Base-by-base conservation (phyloP, 208 protist species). In the Leishmania lainsoni region DNA sequence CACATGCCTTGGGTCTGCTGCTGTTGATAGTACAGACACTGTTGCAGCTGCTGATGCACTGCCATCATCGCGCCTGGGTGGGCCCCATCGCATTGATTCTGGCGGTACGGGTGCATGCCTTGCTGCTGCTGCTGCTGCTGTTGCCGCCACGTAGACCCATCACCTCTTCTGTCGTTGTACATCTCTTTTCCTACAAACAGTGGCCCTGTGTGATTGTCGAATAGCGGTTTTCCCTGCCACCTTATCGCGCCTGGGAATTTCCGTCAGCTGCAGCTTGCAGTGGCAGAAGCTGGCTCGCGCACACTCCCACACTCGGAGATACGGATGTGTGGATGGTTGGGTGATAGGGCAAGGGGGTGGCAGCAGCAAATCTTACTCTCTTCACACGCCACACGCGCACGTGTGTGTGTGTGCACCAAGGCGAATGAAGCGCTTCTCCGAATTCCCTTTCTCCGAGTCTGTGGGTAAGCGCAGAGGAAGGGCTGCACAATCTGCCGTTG, bases 51-150 rank as follows among this genome's bases (percentile, higher is more conserved):
- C 17, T 81, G 75, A 6, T 10, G 72, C 52, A 78, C 16, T 22
- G 78, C 78, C 63, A 86, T 81, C 66, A 86, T 77, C 20, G 82
- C 54, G 49, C 76, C 74, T 0, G 78, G 69, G 69, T 56, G 76
- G 5, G 39, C 58, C 3, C 76, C 70, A 48, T 61, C 65, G 56
- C 6, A 66, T 49, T 29, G 54, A 39, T 51, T 29, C 39, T 63
- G 74, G 5, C 20, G 9, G 6, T 75, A 79, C 4, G 78, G 49
- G 35, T 76, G 81, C 82, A 86, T 82, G 32, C 16, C 48, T 3
- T 61, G 74, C 70, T 75, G 39, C n/a, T 75, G 56, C 56, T 61
- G 74, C 70, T 75, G 39, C n/a, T 75, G 56, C 56, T 39, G 35
- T 39, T 66, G 51, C 56, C 35, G 56, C 74, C 56, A 32, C 22